Base-by-base conservation (phyloP, 2,329 filamentous ascomycete genomes). In the Beauveria caledonica region DNA sequence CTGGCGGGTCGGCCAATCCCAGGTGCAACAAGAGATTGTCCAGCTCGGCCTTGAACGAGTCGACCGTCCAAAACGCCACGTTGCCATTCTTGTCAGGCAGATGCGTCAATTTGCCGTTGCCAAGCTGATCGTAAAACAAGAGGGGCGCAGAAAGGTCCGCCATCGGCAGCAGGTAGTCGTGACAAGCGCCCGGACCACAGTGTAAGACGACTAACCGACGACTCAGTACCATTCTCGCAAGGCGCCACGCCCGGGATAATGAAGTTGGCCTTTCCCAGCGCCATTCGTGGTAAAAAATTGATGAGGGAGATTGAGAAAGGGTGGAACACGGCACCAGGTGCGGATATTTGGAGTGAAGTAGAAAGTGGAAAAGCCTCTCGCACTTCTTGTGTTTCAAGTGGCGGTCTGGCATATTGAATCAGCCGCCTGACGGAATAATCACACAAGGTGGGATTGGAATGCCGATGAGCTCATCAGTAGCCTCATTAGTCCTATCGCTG, bases 81-180 rank as follows among this genome's bases (percentile, higher is more conserved):
- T 69, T 64, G 11, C 76, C 74, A 10, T 68, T 68, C 59, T 76
- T 78, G 33, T 79, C 74, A 0, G 66, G 74, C 11, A 82, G 70
- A 58, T 77, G 79, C 0, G 80, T 83, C 4, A 75, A 80, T 15
- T 66, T 66, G 9, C 78, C 80, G 62, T 75, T 77, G 23, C 80
- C 80, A 56, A 83, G 71, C 62, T 83, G 80, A 64, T 84, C 80
- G 66, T 83, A 83, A 66, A 82, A 75, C n/a, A 83, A 67, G 2
- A 83, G 69, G 0, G 80, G 77, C 7, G 53, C 40, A 17, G 60
- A 45, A 11, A 63, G 75, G 73, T 29, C 67, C 66, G 64, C 73
- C 27, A 81, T 68, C 0, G 73, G 69, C 1, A 72, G 64, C 21
- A 78, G 64, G 63, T 78, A 78, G 25, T 76, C 70, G 63, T 78